Evolutionary conservation across 345 rosid genomes (phyloP).

Genomic region (Dovyalis caffra): DNA sequence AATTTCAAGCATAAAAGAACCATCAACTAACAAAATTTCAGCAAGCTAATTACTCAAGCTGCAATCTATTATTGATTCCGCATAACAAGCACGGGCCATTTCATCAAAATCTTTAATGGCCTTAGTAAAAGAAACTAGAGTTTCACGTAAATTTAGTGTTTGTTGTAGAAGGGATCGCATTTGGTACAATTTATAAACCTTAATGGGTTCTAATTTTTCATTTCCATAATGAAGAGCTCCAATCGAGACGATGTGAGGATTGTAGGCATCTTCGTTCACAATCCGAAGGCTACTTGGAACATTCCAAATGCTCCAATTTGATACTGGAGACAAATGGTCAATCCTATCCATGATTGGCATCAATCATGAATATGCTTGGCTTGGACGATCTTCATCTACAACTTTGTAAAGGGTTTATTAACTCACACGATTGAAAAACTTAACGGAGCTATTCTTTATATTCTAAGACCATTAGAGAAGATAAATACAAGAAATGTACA

Average conservation of each 20-base stretch:
- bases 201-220: too few species aligned
- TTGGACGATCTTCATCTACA: too few species aligned
- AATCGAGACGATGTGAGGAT: slow-evolving; percentile 13
- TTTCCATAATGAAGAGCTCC: neutral
- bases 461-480: too few species aligned
- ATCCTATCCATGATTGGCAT: neutral
- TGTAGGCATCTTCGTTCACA: slow-evolving; percentile 6
- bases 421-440: too few species aligned
- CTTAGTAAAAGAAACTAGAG: neutral
- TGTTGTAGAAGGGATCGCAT: neutral
- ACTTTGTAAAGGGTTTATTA: too few species aligned
- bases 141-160: too few species aligned
- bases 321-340: slow-evolving; percentile 5
- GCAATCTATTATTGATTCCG: accelerated
- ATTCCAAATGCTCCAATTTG: slow-evolving; percentile 22
- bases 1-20: slow-evolving; percentile 19
- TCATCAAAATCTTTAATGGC: neutral
- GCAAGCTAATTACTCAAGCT: neutral
- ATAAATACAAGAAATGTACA: too few species aligned
- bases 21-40: slow-evolving; percentile 7
- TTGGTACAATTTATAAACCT: neutral
- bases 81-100: neutral
- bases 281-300: slow-evolving; percentile 17
- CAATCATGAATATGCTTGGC: neutral
- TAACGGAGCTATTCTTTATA: too few species aligned